Conservation (phyloP, 768 basidiomycete genomes). For the Mycena indigotica region DNA sequence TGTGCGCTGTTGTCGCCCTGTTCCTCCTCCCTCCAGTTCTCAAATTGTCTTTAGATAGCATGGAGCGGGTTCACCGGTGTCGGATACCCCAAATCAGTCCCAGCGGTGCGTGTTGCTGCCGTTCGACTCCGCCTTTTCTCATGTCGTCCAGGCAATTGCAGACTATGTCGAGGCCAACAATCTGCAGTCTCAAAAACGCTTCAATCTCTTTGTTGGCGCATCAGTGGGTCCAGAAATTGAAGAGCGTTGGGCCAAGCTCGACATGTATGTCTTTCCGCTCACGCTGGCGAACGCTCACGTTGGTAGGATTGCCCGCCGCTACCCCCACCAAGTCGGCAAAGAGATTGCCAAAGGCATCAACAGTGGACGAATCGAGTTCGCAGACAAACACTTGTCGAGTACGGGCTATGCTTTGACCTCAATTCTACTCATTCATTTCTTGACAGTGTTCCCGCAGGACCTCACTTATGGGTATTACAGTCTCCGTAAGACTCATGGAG, state of each 20-base stretch:
- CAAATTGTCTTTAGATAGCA: constrained; percentile 38
- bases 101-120: constrained; percentile 35
- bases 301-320: constrained; percentile 42
- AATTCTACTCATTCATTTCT: not conserved
- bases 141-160: constrained; percentile 42
- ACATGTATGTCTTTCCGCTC: constrained; percentile 38
- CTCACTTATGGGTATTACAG: constrained; percentile 51
- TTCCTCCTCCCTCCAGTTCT: not conserved
- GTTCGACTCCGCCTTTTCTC: not conserved
- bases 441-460: constrained; percentile 53
- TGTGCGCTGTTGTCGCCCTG: constrained; percentile 31
- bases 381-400: constrained; percentile 54
- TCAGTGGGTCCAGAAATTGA: constrained; percentile 52
- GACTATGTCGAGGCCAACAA: constrained; percentile 45
- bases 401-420: constrained; percentile 12
- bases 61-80: constrained; percentile 56
- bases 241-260: constrained; percentile 48
- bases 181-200: constrained; percentile 50
- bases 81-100: constrained; percentile 50
- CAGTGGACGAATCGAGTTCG: constrained; percentile 47
- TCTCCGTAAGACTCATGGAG: constrained; percentile 45
- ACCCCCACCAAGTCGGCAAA: constrained; percentile 54
- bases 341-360: constrained; percentile 53
- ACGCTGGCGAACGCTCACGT: not conserved
- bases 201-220: constrained; percentile 52